phyloP scores from a whole-genome alignment of 2,329 filamentous ascomycete species.

The Catunica adiposa region DNA sequence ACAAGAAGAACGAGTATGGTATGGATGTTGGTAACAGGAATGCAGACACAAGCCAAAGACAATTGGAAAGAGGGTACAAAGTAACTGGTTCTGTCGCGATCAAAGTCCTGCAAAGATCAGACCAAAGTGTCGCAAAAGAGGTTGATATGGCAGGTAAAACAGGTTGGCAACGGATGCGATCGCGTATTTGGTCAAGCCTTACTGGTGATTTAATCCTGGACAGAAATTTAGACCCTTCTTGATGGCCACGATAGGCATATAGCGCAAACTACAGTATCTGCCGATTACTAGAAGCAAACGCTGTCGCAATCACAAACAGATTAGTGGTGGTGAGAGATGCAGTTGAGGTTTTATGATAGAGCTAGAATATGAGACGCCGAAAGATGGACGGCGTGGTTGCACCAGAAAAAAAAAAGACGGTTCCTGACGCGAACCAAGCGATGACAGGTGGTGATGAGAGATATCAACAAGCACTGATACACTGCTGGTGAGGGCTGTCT shows the following conservation, averaged over 20 bases:
- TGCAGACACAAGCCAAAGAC: background rate
- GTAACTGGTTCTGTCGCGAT: background rate
- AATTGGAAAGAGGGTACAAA: background rate
- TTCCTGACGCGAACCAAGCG: background rate
- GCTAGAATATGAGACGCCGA: no score
- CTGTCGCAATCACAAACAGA: background rate
- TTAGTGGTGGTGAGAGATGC: no score
- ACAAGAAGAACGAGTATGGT: background rate
- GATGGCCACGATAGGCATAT: background rate
- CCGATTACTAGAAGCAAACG: background rate
- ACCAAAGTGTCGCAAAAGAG: slow-evolving; percentile 8
- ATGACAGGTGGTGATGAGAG: background rate
- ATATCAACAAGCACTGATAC: background rate
- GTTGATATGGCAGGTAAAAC: background rate
- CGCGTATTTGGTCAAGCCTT: background rate
- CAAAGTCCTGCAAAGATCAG: background rate
- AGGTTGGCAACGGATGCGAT: background rate
- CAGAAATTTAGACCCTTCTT: background rate
- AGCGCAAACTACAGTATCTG: background rate
- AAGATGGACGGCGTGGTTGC: no score
- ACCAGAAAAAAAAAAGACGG: background rate
- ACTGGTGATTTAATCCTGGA: background rate
- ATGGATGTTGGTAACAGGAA: background rate
- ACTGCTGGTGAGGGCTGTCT: background rate
- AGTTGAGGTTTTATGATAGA: no score